Percentiles rank a stretch among this genome's conserved stretches.
Evolutionary conservation across 139 green algal genomes (phyloP).

Genomic region (Tetratostichococcus sp.): DNA sequence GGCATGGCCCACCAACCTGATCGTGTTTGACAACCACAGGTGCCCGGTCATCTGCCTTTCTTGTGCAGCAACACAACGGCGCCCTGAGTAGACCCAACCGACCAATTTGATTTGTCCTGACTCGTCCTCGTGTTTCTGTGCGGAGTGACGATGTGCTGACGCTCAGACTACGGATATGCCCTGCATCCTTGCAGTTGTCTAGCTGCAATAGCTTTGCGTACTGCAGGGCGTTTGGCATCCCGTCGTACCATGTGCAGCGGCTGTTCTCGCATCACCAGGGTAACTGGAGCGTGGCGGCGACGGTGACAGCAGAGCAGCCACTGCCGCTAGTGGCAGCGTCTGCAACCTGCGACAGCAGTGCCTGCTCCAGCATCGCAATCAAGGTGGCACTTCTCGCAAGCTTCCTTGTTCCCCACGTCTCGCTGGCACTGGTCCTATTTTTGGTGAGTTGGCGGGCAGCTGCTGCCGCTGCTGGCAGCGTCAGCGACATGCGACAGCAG

Average conservation of each 20-base stretch:
- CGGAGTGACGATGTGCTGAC: too few species aligned
- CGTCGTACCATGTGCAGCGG: conserved; percentile 51
- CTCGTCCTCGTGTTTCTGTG: too few species aligned
- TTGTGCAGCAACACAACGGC: neutral
- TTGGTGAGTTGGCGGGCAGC: too few species aligned
- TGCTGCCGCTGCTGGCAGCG: conserved; percentile 10
- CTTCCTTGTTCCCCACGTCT: too few species aligned
- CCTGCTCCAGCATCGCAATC: conserved; percentile 29
- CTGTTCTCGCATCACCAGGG: conserved; percentile 41
- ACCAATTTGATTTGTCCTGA: too few species aligned
- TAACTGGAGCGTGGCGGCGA: conserved; percentile 13
- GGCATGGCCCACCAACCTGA: conserved; percentile 45
- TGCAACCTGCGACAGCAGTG: conserved; percentile 35
- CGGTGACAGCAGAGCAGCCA: neutral
- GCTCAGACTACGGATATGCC: too few species aligned
- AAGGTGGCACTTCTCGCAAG: conserved; percentile 26
- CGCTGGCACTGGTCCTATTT: too few species aligned
- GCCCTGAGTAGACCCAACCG: too few species aligned
- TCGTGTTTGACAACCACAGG: conserved; percentile 49
- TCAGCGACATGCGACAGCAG: conserved; percentile 41
- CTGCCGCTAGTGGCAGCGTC: conserved; percentile 20
- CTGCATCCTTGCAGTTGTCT: neutral
- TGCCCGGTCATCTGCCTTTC: neutral
- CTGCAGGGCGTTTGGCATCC: conserved; percentile 38
- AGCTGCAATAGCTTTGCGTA: neutral